These are phyloP conservation scores for Sapria himalayana DNA, from an alignment of 345 rosid species.

Conservation along the genomic window DNA sequence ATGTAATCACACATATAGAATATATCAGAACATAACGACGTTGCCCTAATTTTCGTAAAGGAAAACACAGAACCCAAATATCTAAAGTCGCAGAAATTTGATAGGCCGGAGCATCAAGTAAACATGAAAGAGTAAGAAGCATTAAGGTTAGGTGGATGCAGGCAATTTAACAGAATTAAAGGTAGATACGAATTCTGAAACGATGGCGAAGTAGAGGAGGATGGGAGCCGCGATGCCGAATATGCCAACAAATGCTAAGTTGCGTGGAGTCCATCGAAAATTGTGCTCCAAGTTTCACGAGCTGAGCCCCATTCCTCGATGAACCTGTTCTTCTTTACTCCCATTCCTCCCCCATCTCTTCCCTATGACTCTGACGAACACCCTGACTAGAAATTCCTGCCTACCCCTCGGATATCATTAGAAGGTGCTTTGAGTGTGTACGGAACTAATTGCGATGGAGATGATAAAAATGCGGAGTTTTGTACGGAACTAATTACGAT, in stretches of 20 bases:
- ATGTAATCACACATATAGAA: too few relatives aligned
- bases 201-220: slow-evolving; percentile 75
- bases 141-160: slow-evolving; percentile 3
- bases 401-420: too few relatives aligned
- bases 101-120: background rate
- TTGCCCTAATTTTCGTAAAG: too few relatives aligned
- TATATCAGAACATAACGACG: too few relatives aligned
- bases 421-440: too few relatives aligned
- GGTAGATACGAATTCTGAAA: slow-evolving; percentile 45
- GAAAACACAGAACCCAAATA: background rate
- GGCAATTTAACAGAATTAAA: background rate
- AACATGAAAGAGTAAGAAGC: background rate
- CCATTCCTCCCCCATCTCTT: slow-evolving; percentile 99
- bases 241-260: slow-evolving; percentile 64
- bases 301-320: slow-evolving; percentile 80
- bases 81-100: background rate
- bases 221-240: slow-evolving; percentile 78
- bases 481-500: too few relatives aligned
- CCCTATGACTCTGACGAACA: too few relatives aligned
- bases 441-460: too few relatives aligned
- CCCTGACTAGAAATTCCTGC: too few relatives aligned
- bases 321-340: slow-evolving; percentile 68
- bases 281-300: slow-evolving; percentile 78
- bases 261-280: slow-evolving; percentile 92
- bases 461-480: too few relatives aligned